Conservation (phyloP, 1,284 basidiomycete species). For the Microbotryum violaceum region DNA sequence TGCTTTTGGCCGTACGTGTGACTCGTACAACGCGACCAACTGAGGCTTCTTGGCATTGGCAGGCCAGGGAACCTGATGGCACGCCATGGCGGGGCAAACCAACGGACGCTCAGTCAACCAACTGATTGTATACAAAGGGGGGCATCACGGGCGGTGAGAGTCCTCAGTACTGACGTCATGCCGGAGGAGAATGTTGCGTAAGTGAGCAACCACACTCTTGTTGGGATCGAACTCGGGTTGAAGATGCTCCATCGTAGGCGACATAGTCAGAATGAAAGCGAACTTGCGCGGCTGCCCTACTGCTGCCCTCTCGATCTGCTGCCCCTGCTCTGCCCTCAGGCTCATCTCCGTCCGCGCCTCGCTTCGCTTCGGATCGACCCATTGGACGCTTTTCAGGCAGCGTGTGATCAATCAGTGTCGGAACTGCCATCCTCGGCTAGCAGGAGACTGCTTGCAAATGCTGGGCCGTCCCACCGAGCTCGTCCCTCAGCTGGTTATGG, state of each 20-base stretch:
- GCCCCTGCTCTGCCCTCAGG: too few species aligned
- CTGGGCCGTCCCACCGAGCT: too few species aligned
- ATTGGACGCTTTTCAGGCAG: too few species aligned
- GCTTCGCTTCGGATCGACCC: too few species aligned
- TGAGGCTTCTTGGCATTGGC: slow-evolving; percentile 76
- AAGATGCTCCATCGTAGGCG: slow-evolving; percentile 47
- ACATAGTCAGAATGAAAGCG: neutral
- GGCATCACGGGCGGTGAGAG: neutral
- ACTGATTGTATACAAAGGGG: neutral
- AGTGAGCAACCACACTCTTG: slow-evolving; percentile 67
- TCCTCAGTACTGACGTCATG: slow-evolving; percentile 56
- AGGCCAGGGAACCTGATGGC: slow-evolving; percentile 47
- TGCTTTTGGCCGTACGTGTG: slow-evolving; percentile 60
- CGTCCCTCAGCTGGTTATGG: too few species aligned
- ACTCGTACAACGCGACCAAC: slow-evolving; percentile 70
- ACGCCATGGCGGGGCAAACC: neutral
- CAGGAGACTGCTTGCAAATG: too few species aligned
- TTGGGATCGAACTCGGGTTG: slow-evolving; percentile 72
- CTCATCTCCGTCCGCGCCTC: too few species aligned
- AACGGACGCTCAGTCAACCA: neutral
- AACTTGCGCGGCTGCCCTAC: too few species aligned
- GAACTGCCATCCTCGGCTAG: too few species aligned
- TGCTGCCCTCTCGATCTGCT: too few species aligned
- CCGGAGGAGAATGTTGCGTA: slow-evolving; percentile 70
- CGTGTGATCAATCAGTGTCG: too few species aligned